Conservation (phyloP, 495 filamentous ascomycete species). For the Stereocaulon alpinum region DNA sequence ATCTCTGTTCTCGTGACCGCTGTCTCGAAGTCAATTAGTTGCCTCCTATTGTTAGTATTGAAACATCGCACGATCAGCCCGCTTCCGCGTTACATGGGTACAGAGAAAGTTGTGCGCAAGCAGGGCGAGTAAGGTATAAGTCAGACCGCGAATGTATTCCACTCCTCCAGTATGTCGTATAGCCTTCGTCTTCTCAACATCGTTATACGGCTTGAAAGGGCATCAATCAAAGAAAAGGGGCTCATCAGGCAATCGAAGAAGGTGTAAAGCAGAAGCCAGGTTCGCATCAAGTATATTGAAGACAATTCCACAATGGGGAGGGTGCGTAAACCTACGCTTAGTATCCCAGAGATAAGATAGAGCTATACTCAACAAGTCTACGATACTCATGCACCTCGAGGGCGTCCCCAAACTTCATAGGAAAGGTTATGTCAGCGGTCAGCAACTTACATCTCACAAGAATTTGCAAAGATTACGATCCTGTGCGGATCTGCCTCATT, state of each 20-base stretch:
- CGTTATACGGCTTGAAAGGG: neutral
- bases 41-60: too few species aligned
- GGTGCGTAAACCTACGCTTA: neutral
- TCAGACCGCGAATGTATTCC: neutral
- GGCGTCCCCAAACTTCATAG: neutral
- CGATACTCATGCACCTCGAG: neutral
- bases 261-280: neutral
- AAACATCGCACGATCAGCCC: too few species aligned
- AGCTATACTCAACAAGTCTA: neutral
- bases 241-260: neutral
- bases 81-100: neutral
- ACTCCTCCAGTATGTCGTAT: neutral
- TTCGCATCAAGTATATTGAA: neutral
- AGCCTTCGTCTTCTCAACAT: neutral
- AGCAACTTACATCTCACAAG: neutral
- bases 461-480: neutral
- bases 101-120: neutral
- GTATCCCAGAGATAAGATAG: neutral
- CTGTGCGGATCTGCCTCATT: neutral
- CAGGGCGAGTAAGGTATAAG: neutral
- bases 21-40: too few species aligned
- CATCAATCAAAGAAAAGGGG: neutral
- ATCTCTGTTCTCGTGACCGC: neutral
- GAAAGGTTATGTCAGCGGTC: neutral
- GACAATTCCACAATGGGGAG: neutral